Evolutionary conservation across 331 rosid genomes (phyloP).

Genomic region (Ulmus americana): DNA sequence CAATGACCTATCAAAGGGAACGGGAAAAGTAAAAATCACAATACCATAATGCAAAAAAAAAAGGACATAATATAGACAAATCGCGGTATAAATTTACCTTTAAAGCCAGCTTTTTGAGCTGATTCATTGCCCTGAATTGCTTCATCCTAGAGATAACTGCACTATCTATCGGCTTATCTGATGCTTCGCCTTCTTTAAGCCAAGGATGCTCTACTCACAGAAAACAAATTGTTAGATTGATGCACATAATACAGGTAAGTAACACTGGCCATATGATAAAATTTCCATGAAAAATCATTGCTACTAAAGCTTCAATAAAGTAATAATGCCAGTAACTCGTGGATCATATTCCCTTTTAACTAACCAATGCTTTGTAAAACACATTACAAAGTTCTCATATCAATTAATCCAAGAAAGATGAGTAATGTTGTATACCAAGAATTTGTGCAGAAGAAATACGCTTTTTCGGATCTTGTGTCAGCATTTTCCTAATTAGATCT

Average conservation of each 20-base stretch:
- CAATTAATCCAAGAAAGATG: neutral
- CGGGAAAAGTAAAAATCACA: constrained; percentile 7
- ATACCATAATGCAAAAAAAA: constrained; percentile 1
- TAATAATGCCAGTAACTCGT: constrained; percentile 3
- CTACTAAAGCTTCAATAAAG: neutral
- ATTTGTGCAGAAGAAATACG: constrained; percentile 78
- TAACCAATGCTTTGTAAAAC: neutral
- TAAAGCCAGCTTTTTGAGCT: constrained; percentile 84
- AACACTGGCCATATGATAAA: constrained; percentile 18
- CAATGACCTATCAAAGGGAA: constrained; percentile 56
- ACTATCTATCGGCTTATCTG: constrained; percentile 82
- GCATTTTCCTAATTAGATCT: constrained; percentile 81
- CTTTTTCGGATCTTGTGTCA: constrained; percentile 73
- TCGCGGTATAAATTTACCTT: constrained; percentile 49
- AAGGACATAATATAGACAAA: constrained; percentile 13
- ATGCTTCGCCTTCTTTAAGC: constrained; percentile 85
- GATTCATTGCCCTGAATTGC: constrained; percentile 96
- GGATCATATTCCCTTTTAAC: neutral
- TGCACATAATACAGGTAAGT: constrained; percentile 1
- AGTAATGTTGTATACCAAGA: constrained; percentile 57
- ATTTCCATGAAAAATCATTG: constrained; percentile 7
- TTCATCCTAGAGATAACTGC: constrained; percentile 93
- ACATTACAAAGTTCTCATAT: neutral
- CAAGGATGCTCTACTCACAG: constrained; percentile 78
- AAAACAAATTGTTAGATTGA: constrained; percentile 33